phyloP scores from a whole-genome alignment of 495 filamentous ascomycete species.

The Aspergillus leporis region DNA sequence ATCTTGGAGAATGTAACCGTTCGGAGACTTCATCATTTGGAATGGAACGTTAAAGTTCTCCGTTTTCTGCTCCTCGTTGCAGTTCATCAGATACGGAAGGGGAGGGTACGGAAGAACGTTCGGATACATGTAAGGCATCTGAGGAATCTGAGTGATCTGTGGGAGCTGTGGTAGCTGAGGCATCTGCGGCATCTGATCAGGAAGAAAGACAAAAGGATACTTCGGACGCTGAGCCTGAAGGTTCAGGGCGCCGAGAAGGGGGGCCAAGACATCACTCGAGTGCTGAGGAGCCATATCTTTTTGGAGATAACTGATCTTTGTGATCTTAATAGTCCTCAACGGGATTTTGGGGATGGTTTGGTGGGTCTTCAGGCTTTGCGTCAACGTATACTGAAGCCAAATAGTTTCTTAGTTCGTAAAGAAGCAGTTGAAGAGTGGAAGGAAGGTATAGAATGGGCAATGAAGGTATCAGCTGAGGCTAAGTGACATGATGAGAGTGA shows the following conservation, averaged over 20 bases:
- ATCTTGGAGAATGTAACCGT: slow-evolving; percentile 61
- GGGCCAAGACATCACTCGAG: slow-evolving; percentile 14
- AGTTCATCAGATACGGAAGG: slow-evolving; percentile 35
- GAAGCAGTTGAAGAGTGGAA: not conserved
- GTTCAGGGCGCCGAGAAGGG: slow-evolving; percentile 26
- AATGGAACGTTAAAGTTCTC: slow-evolving; percentile 33
- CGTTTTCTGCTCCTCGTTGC: slow-evolving; percentile 31
- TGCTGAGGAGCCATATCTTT: slow-evolving; percentile 14
- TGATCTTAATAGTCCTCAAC: slow-evolving; percentile 10
- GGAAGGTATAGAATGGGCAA: slow-evolving; percentile 26
- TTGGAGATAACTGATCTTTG: slow-evolving; percentile 2
- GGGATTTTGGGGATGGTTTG: not conserved
- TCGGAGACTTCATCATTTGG: slow-evolving; percentile 47
- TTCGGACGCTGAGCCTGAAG: slow-evolving; percentile 29
- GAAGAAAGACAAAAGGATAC: slow-evolving; percentile 33
- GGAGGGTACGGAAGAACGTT: slow-evolving; percentile 26
- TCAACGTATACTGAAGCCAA: not conserved
- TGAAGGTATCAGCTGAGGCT: slow-evolving; percentile 25
- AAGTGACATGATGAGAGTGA: slow-evolving; percentile 9
- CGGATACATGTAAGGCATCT: slow-evolving; percentile 28
- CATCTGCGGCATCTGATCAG: slow-evolving; percentile 33
- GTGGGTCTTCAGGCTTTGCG: not conserved
- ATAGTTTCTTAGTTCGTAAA: not conserved
- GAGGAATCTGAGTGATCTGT: slow-evolving; percentile 30
- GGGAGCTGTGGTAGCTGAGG: slow-evolving; percentile 31